Percentiles rank a stretch among this genome's conserved stretches.
These are phyloP conservation scores for Lichtheimia ramosa DNA, from an alignment of 371 early-diverging fungal species.

Conservation along the genomic window DNA sequence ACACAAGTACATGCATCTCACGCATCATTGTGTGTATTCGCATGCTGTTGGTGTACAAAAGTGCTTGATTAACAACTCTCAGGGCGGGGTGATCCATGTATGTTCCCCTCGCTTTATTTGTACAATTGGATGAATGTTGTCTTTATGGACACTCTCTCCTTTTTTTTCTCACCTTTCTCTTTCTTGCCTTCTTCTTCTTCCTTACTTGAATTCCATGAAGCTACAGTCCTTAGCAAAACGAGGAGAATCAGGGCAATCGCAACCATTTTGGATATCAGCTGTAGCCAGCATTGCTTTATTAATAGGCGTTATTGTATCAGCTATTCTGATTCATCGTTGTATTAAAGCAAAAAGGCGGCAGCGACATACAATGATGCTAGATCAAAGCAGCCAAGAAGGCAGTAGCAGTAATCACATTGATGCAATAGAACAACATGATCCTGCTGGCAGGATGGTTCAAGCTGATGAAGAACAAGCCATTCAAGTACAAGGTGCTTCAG, in stretches of 20 bases:
- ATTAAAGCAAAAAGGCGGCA: not conserved
- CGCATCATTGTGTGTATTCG: too few species aligned
- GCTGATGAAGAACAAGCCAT: too few species aligned
- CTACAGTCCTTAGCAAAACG: not conserved
- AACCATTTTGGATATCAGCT: slow-evolving; percentile 16
- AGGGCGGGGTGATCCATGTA: too few species aligned
- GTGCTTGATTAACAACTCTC: too few species aligned
- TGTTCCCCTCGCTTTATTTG: not conserved
- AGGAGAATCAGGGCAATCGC: slow-evolving; percentile 10
- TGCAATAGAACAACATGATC: too few species aligned
- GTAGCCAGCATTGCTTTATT: slow-evolving; percentile 3
- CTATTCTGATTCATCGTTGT: slow-evolving; percentile 1
- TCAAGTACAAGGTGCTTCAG: too few species aligned
- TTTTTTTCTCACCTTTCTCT: slow-evolving; percentile 1
- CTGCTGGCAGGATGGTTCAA: too few species aligned
- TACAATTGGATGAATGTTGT: not conserved
- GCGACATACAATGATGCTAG: not conserved
- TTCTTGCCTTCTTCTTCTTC: not conserved
- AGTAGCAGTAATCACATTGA: too few species aligned
- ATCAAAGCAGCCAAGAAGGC: not conserved
- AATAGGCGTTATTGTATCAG: not conserved
- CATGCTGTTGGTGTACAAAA: too few species aligned
- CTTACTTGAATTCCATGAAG: not conserved
- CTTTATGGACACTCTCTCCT: too few species aligned
- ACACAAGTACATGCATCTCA: too few species aligned